These are phyloP conservation scores for Marchantia polymorpha DNA, from an alignment of 225 moss, liverwort and hornwort genomes.

Conservation along the genomic window DNA sequence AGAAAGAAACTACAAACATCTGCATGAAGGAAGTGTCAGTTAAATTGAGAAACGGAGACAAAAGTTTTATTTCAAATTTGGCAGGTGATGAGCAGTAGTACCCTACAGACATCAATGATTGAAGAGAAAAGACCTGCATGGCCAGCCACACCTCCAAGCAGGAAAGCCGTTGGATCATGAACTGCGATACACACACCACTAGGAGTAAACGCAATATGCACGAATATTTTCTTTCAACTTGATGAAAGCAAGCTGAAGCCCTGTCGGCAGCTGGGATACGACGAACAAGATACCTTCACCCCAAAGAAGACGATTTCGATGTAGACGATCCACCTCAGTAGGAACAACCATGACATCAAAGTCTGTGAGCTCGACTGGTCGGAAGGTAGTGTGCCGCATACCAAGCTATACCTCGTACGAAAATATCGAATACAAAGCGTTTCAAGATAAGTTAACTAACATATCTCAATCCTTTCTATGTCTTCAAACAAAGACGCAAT, in stretches of 20 bases:
- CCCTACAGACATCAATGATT: conserved; percentile 72
- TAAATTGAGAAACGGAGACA: background rate
- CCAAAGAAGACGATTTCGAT: conserved; percentile 71
- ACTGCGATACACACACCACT: conserved; percentile 42
- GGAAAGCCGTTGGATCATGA: conserved; percentile 74
- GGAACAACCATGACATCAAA: conserved; percentile 74
- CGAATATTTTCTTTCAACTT: background rate
- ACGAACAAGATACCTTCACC: conserved; percentile 53
- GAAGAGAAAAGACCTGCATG: conserved; percentile 83
- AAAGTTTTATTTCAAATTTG: background rate
- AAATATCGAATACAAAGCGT: background rate
- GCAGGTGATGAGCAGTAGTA: conserved; percentile 37
- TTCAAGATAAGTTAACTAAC: background rate
- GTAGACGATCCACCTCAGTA: conserved; percentile 71
- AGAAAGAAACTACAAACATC: background rate
- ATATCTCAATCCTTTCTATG: background rate
- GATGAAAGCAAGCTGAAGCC: background rate
- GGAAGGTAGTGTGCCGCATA: conserved; percentile 60
- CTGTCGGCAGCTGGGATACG: background rate
- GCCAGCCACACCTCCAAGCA: conserved; percentile 81
- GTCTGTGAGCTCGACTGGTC: conserved; percentile 52
- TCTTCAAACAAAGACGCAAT: background rate
- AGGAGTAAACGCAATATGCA: background rate
- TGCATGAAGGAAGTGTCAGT: background rate
- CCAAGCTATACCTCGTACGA: conserved; percentile 38